Evolutionary conservation across 441 rosid species (phyloP).

Genomic region (Jatropha podagrica): DNA sequence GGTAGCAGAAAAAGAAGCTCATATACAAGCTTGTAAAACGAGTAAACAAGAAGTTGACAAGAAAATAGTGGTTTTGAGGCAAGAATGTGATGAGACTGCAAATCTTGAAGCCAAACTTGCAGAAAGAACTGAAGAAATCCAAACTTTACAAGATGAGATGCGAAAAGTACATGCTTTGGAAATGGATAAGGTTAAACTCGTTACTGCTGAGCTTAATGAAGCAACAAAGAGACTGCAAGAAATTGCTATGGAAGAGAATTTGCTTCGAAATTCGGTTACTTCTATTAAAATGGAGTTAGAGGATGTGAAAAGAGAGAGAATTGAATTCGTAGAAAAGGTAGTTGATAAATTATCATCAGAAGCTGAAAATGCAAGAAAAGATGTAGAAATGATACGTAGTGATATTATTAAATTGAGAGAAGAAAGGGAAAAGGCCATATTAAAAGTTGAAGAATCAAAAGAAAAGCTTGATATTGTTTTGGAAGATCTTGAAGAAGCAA

Average conservation of each 20-base stretch:
- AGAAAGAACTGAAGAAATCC: conserved; percentile 61
- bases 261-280: conserved; percentile 43
- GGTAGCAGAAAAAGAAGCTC: conserved; percentile 44
- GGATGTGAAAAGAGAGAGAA: conserved; percentile 43
- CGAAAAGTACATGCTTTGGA: conserved; percentile 55
- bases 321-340: conserved; percentile 34
- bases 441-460: conserved; percentile 40
- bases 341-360: conserved; percentile 41
- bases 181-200: conserved; percentile 46
- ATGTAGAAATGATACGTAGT: conserved; percentile 50
- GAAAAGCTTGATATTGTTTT: conserved; percentile 41
- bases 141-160: conserved; percentile 61
- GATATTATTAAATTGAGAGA: conserved; percentile 36
- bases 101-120: conserved; percentile 49
- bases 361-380: conserved; percentile 44
- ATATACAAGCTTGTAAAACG: conserved; percentile 35
- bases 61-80: conserved; percentile 36
- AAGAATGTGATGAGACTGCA: conserved; percentile 37
- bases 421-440: conserved; percentile 44
- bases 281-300: conserved; percentile 53
- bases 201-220: conserved; percentile 61
- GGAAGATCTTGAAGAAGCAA: conserved; percentile 52
- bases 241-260: conserved; percentile 62
- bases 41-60: conserved; percentile 49
- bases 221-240: conserved; percentile 62